Percentiles rank a stretch among this genome's conserved stretches.
Evolutionary conservation across 2,329 filamentous ascomycete genomes (phyloP).

Genomic region (Phialophora chinensis): DNA sequence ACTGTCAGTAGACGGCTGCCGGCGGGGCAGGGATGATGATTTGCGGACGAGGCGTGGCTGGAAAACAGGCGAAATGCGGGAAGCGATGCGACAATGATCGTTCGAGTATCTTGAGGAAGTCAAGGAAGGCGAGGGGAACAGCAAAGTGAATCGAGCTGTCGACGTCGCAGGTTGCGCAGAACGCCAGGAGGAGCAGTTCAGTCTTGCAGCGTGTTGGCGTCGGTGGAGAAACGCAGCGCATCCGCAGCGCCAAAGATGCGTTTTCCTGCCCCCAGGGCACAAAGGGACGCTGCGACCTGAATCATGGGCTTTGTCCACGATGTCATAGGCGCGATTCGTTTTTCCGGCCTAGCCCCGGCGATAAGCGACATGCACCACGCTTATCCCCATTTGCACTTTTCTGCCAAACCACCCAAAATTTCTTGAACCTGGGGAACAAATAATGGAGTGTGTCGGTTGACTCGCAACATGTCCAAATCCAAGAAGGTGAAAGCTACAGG

Average conservation of each 20-base stretch:
- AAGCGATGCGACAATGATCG: not conserved
- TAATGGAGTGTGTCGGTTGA: not conserved
- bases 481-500: conserved; percentile 15
- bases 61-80: not conserved
- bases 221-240: conserved; percentile 28
- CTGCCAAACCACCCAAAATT: conserved; percentile 16
- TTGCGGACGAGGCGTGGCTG: not conserved
- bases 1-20: conserved; percentile 7
- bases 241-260: conserved; percentile 17
- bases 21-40: conserved; percentile 7
- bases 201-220: conserved; percentile 28
- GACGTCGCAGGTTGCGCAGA: conserved; percentile 8
- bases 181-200: conserved; percentile 13
- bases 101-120: not conserved
- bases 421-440: conserved; percentile 9
- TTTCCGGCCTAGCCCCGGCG: conserved; percentile 15
- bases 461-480: conserved; percentile 25
- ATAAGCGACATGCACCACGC: conserved; percentile 17
- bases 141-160: conserved; percentile 2
- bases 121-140: not conserved
- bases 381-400: conserved; percentile 29
- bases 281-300: conserved; percentile 17
- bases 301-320: conserved; percentile 11
- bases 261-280: not conserved
- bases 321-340: conserved; percentile 19